These are phyloP conservation scores for Musa itinerans DNA, from an alignment of 176 grass and related monocot species.

Conservation along the genomic window DNA sequence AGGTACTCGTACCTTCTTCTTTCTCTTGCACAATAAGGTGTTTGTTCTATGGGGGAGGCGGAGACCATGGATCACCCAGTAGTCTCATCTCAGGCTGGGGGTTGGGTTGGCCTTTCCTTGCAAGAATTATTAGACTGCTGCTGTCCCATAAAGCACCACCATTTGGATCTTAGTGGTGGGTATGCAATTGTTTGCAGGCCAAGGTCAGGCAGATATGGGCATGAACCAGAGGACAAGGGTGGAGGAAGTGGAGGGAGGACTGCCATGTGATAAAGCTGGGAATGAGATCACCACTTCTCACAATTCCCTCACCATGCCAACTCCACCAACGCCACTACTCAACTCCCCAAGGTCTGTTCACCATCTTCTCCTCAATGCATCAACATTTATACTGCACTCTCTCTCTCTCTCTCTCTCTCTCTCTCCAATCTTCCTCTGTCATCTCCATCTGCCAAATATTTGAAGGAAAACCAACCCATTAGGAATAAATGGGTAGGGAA, in stretches of 20 bases:
- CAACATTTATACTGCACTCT: no score
- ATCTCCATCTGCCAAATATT: no score
- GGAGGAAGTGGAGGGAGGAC: slow-evolving; percentile 16
- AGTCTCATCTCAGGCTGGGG: slow-evolving; percentile 22
- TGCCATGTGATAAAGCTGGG: slow-evolving; percentile 21
- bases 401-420: no score
- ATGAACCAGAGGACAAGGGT: slow-evolving; percentile 14
- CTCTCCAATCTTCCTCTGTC: no score
- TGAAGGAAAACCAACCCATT: no score
- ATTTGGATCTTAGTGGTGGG: slow-evolving; percentile 9
- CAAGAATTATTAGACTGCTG: slow-evolving; percentile 10
- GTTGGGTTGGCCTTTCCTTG: slow-evolving; percentile 8
- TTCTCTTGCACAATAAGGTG: neutral
- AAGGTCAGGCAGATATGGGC: slow-evolving; percentile 25
- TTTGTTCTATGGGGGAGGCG: neutral
- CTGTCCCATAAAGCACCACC: slow-evolving; percentile 3
- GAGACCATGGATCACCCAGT: neutral
- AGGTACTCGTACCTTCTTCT: no score
- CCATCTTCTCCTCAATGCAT: neutral
- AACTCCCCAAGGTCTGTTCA: slow-evolving; percentile 31
- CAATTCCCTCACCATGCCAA: slow-evolving; percentile 17
- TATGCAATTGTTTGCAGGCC: slow-evolving; percentile 10
- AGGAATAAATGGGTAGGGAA: no score
- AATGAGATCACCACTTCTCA: slow-evolving; percentile 19
- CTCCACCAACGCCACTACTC: slow-evolving; percentile 22